Base-by-base conservation (phyloP, 768 basidiomycete genomes). In the Mycena kentingensis region DNA sequence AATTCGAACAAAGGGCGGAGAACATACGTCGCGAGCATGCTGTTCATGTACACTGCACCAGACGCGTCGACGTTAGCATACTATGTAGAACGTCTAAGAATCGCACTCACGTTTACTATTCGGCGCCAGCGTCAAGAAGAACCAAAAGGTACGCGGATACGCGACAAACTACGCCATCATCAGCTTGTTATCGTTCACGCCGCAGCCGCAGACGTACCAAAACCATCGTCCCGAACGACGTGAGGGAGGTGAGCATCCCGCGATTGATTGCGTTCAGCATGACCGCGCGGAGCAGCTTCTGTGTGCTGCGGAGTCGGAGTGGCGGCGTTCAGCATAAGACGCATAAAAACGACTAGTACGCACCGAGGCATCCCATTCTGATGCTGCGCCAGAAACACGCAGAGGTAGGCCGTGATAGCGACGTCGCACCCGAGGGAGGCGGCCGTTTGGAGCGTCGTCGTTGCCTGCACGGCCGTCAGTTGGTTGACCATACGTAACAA, bases 1-100 rank as follows among this genome's bases (percentile, higher is more conserved):
- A 13, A 27, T 6, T 21, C 3, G 2, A 18, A 31, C 5, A 6
- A 25, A n/a, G n/a, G n/a, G n/a, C n/a, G n/a, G 16, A 26, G n/a
- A 18, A 39, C 57, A 4, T 29, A 59, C 57, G 57, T 59, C 12
- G 53, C 45, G 32, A 59, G 49, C 57, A 59, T 59, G 31, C 57
- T 59, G 21, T 54, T 59, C 57, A 59, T 59, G 46, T 59, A 59
- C 1, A 59, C 53, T 59, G 24, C 44, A 34, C 11, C 22, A 16
- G 26, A 13, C 3, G 3, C 41, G 12, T 46, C 18, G 37, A 34
- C n/a, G 15, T 27, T 18, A 3, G 36, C 10, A 1, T 0, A 10
- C 27, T 19, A 3, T 5, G 11, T 18, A 47, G 4, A 10, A 12
- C 2, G 18, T 13, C 2, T 5, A 34, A 19, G 32, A 19, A 29